Conservation (phyloP, 805 yeast species). For the Metschnikowia vanudenii region DNA sequence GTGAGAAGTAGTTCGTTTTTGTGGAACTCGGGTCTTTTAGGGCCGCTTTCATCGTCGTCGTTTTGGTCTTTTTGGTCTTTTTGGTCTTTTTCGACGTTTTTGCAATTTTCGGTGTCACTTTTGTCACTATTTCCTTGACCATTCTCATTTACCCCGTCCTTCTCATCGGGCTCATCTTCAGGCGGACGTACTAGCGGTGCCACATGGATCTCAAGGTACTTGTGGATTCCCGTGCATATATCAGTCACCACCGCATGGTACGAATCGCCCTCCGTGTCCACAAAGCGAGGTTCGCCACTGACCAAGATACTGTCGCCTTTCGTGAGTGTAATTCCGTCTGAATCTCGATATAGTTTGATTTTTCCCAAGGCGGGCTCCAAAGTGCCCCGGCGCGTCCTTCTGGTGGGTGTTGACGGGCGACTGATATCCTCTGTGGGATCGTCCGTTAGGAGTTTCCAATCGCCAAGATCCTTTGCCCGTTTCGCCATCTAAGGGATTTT, state of each 20-base stretch:
- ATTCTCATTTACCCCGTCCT: no score
- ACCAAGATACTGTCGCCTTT: constrained; percentile 55
- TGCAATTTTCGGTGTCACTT: no score
- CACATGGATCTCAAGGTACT: constrained; percentile 48
- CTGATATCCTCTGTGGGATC: not conserved
- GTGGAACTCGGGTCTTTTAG: constrained; percentile 6
- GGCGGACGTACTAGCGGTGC: constrained; percentile 44
- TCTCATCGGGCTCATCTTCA: constrained; percentile 18
- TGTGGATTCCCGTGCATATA: constrained; percentile 49
- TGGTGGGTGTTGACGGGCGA: constrained; percentile 14
- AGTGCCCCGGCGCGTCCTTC: constrained; percentile 24
- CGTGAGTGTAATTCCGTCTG: constrained; percentile 48
- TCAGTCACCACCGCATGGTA: constrained; percentile 52
- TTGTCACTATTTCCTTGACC: no score
- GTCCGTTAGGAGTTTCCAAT: constrained; percentile 15
- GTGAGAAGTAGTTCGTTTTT: constrained; percentile 54
- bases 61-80: not conserved
- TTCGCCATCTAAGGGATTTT: constrained; percentile 12
- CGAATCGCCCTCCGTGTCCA: constrained; percentile 22
- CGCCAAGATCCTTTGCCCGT: constrained; percentile 17
- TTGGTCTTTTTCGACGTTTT: not conserved
- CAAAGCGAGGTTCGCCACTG: constrained; percentile 25
- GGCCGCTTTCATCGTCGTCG: constrained; percentile 10
- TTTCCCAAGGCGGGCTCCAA: constrained; percentile 1
- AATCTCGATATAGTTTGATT: constrained; percentile 17